Evolutionary conservation across 192 early-diverging fungal genomes (phyloP).

Genomic region (Entophlyctis luteolus): DNA sequence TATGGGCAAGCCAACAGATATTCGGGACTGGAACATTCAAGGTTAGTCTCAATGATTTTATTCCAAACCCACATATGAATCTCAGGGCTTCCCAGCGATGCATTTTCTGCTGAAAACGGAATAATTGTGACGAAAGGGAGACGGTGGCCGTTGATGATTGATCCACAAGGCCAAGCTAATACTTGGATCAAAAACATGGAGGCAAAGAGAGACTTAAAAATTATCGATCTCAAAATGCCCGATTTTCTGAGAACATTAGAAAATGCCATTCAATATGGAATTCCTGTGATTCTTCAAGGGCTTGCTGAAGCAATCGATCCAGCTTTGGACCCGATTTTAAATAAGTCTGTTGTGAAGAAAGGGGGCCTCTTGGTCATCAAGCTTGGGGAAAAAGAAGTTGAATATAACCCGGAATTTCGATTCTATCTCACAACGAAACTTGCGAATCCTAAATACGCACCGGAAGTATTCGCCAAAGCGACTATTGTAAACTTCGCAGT

Average conservation of each 20-base stretch:
- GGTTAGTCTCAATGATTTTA: constrained; percentile 22
- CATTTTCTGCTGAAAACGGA: constrained; percentile 60
- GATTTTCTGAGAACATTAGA: constrained; percentile 58
- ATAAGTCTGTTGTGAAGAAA: constrained; percentile 58
- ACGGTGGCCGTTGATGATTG: constrained; percentile 60
- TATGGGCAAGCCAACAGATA: constrained; percentile 58
- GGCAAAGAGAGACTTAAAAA: constrained; percentile 49
- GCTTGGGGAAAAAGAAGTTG: constrained; percentile 59
- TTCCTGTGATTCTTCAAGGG: constrained; percentile 56
- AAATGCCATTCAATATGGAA: constrained; percentile 55
- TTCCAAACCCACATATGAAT: neutral
- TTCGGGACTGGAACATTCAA: constrained; percentile 60
- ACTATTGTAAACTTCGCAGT: constrained; percentile 64
- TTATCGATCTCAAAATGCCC: constrained; percentile 56
- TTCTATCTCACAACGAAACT: constrained; percentile 62
- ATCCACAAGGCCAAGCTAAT: constrained; percentile 62
- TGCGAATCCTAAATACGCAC: constrained; percentile 56
- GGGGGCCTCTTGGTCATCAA: constrained; percentile 51
- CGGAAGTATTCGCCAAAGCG: constrained; percentile 63
- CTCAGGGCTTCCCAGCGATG: constrained; percentile 47
- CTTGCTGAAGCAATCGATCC: constrained; percentile 55
- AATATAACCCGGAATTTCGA: constrained; percentile 59
- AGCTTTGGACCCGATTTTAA: constrained; percentile 53
- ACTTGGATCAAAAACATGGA: constrained; percentile 66
- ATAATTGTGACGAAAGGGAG: constrained; percentile 57